These are phyloP conservation scores for Nymphaea thermarum DNA, from an alignment of 164 flowering plant species.

Conservation along the genomic window DNA sequence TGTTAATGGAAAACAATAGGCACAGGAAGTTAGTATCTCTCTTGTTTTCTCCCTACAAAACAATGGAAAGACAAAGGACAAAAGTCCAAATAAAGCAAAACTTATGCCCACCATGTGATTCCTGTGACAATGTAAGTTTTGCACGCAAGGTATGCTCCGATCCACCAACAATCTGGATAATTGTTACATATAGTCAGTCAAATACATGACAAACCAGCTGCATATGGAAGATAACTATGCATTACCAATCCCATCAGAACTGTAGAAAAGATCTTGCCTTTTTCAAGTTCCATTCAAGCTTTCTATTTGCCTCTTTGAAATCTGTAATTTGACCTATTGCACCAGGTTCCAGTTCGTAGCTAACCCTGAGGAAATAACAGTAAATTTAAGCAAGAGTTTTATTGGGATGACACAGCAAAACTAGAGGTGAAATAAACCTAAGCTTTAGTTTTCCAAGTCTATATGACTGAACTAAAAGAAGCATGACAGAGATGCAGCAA, in stretches of 20 bases:
- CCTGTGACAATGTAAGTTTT: constrained; percentile 83
- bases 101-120: constrained; percentile 53
- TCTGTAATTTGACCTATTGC: constrained; percentile 82
- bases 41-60: background rate
- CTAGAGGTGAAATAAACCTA: too few relatives aligned
- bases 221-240: background rate
- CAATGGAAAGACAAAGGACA: background rate
- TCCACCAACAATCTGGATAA: constrained; percentile 81
- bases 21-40: too few relatives aligned
- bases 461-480: too few relatives aligned
- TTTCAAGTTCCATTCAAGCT: constrained; percentile 81
- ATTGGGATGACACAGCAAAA: too few relatives aligned
- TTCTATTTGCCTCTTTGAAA: constrained; percentile 80
- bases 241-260: background rate
- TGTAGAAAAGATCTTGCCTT: constrained; percentile 35
- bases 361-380: constrained; percentile 38
- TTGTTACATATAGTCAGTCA: background rate
- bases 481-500: too few relatives aligned
- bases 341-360: constrained; percentile 88
- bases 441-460: too few relatives aligned
- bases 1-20: background rate
- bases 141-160: constrained; percentile 83
- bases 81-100: background rate
- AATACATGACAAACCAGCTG: background rate
- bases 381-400: background rate